These are phyloP conservation scores for Chrysophaeum taylorii DNA, from an alignment of 352 stramenopile genomes.

Conservation along the genomic window DNA sequence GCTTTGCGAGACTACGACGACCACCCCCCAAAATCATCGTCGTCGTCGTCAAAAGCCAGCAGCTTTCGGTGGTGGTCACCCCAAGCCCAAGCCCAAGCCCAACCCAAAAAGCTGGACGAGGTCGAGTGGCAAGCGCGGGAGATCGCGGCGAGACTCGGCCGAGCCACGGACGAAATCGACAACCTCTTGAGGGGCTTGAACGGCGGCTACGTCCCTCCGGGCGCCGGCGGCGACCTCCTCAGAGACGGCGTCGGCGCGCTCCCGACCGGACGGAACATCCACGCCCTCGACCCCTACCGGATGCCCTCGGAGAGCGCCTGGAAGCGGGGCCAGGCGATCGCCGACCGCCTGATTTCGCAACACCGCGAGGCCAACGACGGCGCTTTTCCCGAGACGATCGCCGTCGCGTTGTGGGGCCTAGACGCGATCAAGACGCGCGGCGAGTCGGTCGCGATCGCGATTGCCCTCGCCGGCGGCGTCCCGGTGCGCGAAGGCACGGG, in stretches of 20 bases:
- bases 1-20: too few species aligned
- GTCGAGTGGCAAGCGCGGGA: too few species aligned
- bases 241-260: conserved; percentile 30
- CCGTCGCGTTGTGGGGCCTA: conserved; percentile 33
- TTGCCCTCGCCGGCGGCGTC: conserved; percentile 45
- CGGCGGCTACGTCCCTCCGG: conserved; percentile 29
- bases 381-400: conserved; percentile 29
- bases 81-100: too few species aligned
- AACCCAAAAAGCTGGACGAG: too few species aligned
- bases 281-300: conserved; percentile 40
- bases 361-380: conserved; percentile 31
- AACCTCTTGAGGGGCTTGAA: too few species aligned
- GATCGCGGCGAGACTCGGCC: too few species aligned
- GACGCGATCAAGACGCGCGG: conserved; percentile 35
- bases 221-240: conserved; percentile 30
- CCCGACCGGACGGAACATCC: conserved; percentile 31
- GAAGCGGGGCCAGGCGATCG: conserved; percentile 40
- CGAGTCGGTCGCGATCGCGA: conserved; percentile 53
- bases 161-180: too few species aligned
- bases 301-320: conserved; percentile 49
- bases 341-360: conserved; percentile 46
- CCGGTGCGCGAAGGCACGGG: conserved; percentile 52
- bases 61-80: too few species aligned
- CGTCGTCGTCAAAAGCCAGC: too few species aligned
- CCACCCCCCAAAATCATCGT: too few species aligned